These are phyloP conservation scores for Clarireedia paspali DNA, from an alignment of 2,329 filamentous ascomycete species.

Conservation along the genomic window DNA sequence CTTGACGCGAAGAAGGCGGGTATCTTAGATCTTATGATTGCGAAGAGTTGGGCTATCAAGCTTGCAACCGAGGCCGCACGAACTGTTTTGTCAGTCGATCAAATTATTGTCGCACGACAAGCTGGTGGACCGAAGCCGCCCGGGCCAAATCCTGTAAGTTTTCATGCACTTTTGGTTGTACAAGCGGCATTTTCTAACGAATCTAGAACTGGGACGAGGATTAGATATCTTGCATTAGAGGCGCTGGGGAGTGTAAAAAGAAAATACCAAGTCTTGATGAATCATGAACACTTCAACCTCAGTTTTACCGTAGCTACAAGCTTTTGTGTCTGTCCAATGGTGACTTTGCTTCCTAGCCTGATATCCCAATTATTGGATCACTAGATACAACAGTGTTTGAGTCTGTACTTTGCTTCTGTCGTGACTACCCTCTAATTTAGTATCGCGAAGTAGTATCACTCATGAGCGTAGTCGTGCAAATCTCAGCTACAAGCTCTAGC, in stretches of 20 bases:
- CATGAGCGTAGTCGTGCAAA: too few species aligned
- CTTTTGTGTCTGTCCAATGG: too few species aligned
- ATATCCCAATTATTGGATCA: too few species aligned
- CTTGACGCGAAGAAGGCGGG: slow-evolving; percentile 81
- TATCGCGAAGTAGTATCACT: too few species aligned
- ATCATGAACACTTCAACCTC: slow-evolving; percentile 2
- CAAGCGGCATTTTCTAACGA: slow-evolving; percentile 11
- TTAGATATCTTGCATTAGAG: slow-evolving; percentile 25
- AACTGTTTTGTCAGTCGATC: slow-evolving; percentile 92
- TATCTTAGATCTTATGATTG: slow-evolving; percentile 84
- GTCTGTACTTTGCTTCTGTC: too few species aligned
- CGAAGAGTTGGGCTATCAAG: slow-evolving; percentile 96
- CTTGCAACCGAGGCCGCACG: slow-evolving; percentile 90
- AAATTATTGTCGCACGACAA: slow-evolving; percentile 97
- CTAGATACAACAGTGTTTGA: too few species aligned
- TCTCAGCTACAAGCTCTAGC: too few species aligned
- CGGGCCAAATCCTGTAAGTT: slow-evolving; percentile 66
- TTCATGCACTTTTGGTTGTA: not conserved
- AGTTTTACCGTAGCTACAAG: too few species aligned
- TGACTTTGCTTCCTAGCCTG: too few species aligned
- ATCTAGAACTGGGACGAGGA: slow-evolving; percentile 32
- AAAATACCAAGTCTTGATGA: slow-evolving; percentile 22
- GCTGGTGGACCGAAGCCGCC: slow-evolving; percentile 96
- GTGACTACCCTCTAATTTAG: too few species aligned
- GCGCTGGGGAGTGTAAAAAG: slow-evolving; percentile 25